These are phyloP conservation scores for Moniliophthora roreri DNA, from an alignment of 1,284 basidiomycete species.

Conservation along the genomic window DNA sequence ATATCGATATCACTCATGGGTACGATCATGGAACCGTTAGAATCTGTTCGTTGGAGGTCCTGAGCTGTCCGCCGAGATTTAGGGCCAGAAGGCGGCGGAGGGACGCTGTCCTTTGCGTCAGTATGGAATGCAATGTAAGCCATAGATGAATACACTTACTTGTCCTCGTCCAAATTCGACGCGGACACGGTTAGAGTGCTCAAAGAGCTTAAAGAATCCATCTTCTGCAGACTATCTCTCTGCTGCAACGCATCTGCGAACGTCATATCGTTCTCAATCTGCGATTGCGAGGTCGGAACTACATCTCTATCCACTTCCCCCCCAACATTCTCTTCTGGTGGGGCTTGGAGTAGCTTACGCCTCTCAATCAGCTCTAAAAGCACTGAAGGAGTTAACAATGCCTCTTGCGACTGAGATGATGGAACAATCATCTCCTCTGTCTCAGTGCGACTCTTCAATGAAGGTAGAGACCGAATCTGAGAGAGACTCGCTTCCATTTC, in stretches of 20 bases:
- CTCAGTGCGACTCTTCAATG: too few species aligned
- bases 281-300: constrained; percentile 30
- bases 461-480: too few species aligned
- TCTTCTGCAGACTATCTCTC: too few species aligned
- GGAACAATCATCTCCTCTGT: constrained; percentile 8
- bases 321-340: not conserved
- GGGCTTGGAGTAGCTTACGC: too few species aligned
- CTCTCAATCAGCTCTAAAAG: not conserved
- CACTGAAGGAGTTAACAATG: not conserved
- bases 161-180: too few species aligned
- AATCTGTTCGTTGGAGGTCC: constrained; percentile 5
- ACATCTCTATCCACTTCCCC: not conserved
- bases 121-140: too few species aligned
- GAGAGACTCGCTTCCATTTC: constrained; percentile 9
- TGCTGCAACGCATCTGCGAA: not conserved
- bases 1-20: constrained; percentile 8
- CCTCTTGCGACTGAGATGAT: constrained; percentile 21
- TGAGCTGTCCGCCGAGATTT: not conserved
- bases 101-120: too few species aligned
- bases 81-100: not conserved
- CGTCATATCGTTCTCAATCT: constrained; percentile 4
- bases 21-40: constrained; percentile 5
- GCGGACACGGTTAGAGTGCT: too few species aligned
- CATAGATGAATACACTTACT: too few species aligned
- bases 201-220: not conserved